Percentiles rank a stretch among this genome's conserved stretches.
phyloP scores from a whole-genome alignment of 1,139 yeast species.

The Ashbya aceris region DNA sequence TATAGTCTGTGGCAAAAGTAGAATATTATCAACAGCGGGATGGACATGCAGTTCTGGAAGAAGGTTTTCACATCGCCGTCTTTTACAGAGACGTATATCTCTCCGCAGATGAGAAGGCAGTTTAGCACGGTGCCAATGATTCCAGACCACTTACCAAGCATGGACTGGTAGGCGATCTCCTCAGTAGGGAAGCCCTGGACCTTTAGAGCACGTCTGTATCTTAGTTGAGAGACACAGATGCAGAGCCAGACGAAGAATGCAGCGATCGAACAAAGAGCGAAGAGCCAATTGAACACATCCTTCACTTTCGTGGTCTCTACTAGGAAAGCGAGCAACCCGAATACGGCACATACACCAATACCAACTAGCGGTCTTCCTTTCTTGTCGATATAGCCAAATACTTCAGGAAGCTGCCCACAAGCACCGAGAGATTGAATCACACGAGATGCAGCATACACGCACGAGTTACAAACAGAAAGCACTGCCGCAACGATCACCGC shows the following conservation, averaged over 20 bases:
- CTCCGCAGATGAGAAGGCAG: constrained; percentile 37
- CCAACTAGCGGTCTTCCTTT: constrained; percentile 58
- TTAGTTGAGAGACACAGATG: constrained; percentile 63
- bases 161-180: constrained; percentile 41
- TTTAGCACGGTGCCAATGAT: constrained; percentile 37
- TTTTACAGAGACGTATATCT: constrained; percentile 37
- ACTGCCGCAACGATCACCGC: constrained; percentile 65
- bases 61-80: constrained; percentile 31
- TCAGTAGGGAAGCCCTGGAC: constrained; percentile 46
- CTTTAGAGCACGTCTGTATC: constrained; percentile 67
- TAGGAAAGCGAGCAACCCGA: constrained; percentile 72
- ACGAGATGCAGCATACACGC: constrained; percentile 72
- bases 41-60: constrained; percentile 41
- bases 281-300: constrained; percentile 64
- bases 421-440: constrained; percentile 75
- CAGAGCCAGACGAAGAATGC: constrained; percentile 80
- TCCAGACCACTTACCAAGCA: constrained; percentile 43
- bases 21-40: constrained; percentile 39
- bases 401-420: constrained; percentile 69
- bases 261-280: constrained; percentile 76
- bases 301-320: constrained; percentile 53
- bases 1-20: constrained; percentile 29
- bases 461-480: constrained; percentile 64
- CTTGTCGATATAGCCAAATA: constrained; percentile 50
- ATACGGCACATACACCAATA: constrained; percentile 58